phyloP scores from a whole-genome alignment of 1,284 basidiomycete species.

The Leucoagaricus sp. region DNA sequence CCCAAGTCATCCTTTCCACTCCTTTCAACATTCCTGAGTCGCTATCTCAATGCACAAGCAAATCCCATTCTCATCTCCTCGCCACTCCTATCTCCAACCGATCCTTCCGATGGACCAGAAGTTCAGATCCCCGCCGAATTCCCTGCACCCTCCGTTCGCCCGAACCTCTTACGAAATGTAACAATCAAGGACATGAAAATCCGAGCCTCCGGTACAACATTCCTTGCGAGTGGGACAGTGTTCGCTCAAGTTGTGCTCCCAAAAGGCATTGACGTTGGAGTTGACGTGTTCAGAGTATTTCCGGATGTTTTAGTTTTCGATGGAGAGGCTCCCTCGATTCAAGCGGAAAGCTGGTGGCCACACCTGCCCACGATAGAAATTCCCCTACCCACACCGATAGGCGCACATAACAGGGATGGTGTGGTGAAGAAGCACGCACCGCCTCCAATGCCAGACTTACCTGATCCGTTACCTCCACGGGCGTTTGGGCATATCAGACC shows the following conservation, averaged over 20 bases:
- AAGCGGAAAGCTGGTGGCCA: neutral
- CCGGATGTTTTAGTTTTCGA: slow-evolving; percentile 78
- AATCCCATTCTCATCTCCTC: slow-evolving; percentile 61
- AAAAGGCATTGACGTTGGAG: slow-evolving; percentile 57
- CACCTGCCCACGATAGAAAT: too few species aligned
- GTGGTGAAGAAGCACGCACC: slow-evolving; percentile 29
- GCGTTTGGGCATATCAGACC: slow-evolving; percentile 76
- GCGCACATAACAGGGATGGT: slow-evolving; percentile 5
- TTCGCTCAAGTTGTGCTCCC: slow-evolving; percentile 66
- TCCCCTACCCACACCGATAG: neutral
- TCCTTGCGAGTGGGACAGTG: slow-evolving; percentile 69
- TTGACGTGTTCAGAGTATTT: slow-evolving; percentile 63
- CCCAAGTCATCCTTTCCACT: slow-evolving; percentile 42
- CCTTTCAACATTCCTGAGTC: slow-evolving; percentile 61
- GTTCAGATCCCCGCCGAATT: slow-evolving; percentile 53
- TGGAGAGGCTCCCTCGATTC: slow-evolving; percentile 50
- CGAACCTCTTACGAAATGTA: slow-evolving; percentile 65
- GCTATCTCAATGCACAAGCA: slow-evolving; percentile 56
- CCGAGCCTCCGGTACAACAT: slow-evolving; percentile 45
- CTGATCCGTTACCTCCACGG: slow-evolving; percentile 62
- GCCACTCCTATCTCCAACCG: slow-evolving; percentile 39
- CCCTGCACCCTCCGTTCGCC: slow-evolving; percentile 61
- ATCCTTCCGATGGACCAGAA: slow-evolving; percentile 29
- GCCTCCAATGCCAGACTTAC: slow-evolving; percentile 46
- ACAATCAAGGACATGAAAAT: slow-evolving; percentile 76